A percentile compares a stretch with the other conserved stretches of the same genome.
These are phyloP conservation scores for Dichotomopilus funicola DNA, from an alignment of 2,329 filamentous ascomycete genomes.

Conservation along the genomic window DNA sequence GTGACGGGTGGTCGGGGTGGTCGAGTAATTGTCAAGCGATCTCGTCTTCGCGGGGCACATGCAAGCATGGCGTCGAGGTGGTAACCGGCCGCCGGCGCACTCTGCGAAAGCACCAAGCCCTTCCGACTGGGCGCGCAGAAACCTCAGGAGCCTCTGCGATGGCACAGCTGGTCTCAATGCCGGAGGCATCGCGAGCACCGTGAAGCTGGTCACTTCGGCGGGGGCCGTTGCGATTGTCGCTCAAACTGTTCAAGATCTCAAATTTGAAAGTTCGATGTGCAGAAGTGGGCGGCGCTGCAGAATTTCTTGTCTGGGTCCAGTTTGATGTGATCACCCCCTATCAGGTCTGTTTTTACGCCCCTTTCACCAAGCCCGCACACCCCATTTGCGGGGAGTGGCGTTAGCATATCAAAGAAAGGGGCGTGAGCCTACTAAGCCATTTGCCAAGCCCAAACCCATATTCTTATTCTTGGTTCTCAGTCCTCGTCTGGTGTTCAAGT, in stretches of 20 bases:
- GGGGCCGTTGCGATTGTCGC: not conserved
- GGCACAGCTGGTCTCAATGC: conserved; percentile 41
- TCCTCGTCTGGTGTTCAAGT: too few relatives aligned
- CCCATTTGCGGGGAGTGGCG: too few relatives aligned
- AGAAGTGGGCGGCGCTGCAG: not conserved
- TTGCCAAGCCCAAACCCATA: too few relatives aligned
- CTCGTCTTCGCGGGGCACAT: conserved; percentile 4
- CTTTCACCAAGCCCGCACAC: too few relatives aligned
- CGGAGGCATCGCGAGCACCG: conserved; percentile 37
- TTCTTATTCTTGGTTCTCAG: too few relatives aligned
- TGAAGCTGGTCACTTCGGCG: not conserved
- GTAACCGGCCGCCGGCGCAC: conserved; percentile 9
- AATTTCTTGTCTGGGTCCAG: not conserved
- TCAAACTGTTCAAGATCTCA: not conserved
- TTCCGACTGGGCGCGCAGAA: conserved; percentile 65
- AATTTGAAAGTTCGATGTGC: not conserved
- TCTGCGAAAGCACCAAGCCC: conserved; percentile 29
- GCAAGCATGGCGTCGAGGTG: conserved; percentile 16
- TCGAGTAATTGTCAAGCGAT: conserved; percentile 14
- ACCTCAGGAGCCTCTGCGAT: conserved; percentile 58
- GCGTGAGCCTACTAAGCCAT: too few relatives aligned
- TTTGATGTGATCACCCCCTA: conserved; percentile 10
- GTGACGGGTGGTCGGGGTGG: conserved; percentile 4
- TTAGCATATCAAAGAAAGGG: too few relatives aligned
- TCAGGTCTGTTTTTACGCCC: not conserved